Percentiles rank a stretch among this genome's conserved stretches.
These are phyloP conservation scores for Cucumis hystrix DNA, from an alignment of 306 rosid species.

Conservation along the genomic window DNA sequence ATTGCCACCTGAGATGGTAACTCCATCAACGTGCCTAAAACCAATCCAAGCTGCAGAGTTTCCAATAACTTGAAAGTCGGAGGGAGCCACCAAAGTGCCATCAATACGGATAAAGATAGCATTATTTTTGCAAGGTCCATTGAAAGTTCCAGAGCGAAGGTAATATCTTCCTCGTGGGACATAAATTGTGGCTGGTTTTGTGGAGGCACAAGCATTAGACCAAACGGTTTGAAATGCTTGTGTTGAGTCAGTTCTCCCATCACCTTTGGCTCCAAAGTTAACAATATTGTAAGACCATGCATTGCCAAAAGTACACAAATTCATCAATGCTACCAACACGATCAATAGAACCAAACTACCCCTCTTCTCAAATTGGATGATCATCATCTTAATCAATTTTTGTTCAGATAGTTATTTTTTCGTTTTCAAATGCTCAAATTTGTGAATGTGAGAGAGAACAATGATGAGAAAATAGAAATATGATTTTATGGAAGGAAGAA, in stretches of 20 bases:
- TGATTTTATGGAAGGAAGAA: not conserved
- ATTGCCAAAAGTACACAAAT: not conserved
- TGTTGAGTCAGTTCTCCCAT: slow-evolving; percentile 22
- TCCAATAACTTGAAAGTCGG: slow-evolving; percentile 27
- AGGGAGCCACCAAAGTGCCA: slow-evolving; percentile 48
- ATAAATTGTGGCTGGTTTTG: slow-evolving; percentile 18
- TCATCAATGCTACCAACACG: no score
- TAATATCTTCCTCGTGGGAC: slow-evolving; percentile 52
- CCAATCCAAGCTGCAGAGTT: slow-evolving; percentile 42
- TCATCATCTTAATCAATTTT: not conserved
- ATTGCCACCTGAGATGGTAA: slow-evolving; percentile 25
- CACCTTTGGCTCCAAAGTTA: slow-evolving; percentile 20
- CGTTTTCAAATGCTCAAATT: no score
- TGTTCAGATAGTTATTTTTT: not conserved
- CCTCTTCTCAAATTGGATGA: no score
- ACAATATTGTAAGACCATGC: slow-evolving; percentile 21
- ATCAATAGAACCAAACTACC: no score
- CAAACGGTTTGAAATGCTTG: slow-evolving; percentile 30
- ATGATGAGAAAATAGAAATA: no score
- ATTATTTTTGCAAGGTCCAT: slow-evolving; percentile 41
- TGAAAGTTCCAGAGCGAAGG: slow-evolving; percentile 17
- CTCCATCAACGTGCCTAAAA: slow-evolving; percentile 25
- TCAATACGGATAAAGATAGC: slow-evolving; percentile 19
- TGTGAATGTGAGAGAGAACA: not conserved
- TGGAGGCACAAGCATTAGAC: slow-evolving; percentile 31